Percentiles rank a stretch among this genome's conserved stretches.
Evolutionary conservation across 345 rosid genomes (phyloP).

Genomic region (Odontarrhena argentea): DNA sequence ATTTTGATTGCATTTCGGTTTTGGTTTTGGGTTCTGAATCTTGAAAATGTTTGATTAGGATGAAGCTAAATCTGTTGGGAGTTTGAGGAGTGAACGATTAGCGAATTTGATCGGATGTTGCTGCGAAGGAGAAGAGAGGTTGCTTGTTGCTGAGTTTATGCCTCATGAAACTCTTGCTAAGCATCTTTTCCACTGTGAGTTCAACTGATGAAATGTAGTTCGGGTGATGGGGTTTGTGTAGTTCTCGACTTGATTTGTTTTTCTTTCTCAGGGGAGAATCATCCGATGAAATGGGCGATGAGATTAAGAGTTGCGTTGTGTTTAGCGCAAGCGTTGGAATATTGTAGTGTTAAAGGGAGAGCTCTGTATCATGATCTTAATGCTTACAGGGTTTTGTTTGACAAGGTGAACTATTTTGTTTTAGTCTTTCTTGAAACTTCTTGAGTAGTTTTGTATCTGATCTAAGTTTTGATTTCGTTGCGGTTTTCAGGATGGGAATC

Average conservation of each 20-base stretch:
- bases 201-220: not conserved
- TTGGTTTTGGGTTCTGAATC: slow-evolving; percentile 1
- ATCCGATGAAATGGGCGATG: slow-evolving; percentile 99
- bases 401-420: slow-evolving; percentile 51
- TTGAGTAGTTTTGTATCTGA: not conserved
- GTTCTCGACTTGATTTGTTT: not conserved
- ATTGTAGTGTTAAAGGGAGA: slow-evolving; percentile 85
- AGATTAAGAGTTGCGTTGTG: slow-evolving; percentile 86
- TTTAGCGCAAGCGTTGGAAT: slow-evolving; percentile 91
- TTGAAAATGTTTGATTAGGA: slow-evolving; percentile 49
- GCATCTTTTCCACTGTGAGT: slow-evolving; percentile 93
- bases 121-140: slow-evolving; percentile 81
- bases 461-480: not conserved
- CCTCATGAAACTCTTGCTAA: slow-evolving; percentile 89
- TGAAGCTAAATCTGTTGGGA: slow-evolving; percentile 91
- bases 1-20: not conserved
- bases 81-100: slow-evolving; percentile 77
- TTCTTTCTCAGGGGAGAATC: slow-evolving; percentile 73
- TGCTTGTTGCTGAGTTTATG: slow-evolving; percentile 94
- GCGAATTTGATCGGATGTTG: slow-evolving; percentile 93
- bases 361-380: slow-evolving; percentile 95
- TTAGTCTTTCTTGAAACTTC: not conserved
- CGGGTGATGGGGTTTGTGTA: slow-evolving; percentile 2
- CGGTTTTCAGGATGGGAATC: slow-evolving; percentile 76
- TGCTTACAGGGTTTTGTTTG: slow-evolving; percentile 92